Base-by-base conservation (phyloP, 257 asterid genomes). In the Catharanthus roseus region DNA sequence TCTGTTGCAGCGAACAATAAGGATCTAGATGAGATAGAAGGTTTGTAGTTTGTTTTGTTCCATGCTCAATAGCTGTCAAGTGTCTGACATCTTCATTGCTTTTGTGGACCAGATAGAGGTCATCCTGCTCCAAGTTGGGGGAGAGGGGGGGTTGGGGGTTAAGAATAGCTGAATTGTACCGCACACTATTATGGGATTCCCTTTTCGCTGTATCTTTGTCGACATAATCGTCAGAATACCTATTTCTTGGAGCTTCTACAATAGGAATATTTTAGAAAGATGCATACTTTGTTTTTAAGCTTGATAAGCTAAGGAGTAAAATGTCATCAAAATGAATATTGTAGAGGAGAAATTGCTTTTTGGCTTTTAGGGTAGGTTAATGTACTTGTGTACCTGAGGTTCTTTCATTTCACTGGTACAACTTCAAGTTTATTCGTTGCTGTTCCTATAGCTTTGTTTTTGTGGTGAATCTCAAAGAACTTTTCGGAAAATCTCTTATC, bases 1-100 rank as follows among this genome's bases (percentile, higher is more conserved):
- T 78, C 89, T 66, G 69, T 77, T 24, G 58, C 61, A 28, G 82
- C 51, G 76, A 85, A 66, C 74, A 88, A 70, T 78, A 69, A 80
- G 76, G 87, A 77, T 72, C 73, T 81, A 76, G 97, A 91, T 70
- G 84, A 81, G 75, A 77, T 90, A 36, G 99, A 95, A 90, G 99
- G 99, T 95, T 65, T 72, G 90, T 78, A n/a, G 61, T 66, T 81
- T 49, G 47, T 36, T 34, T 11, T 62, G 67, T 34, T 34, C 15
- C 67, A 19, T 34, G 6, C 67, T 21, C n/a, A 29, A 10, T 62
- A 21, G 47, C 45, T 62, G 41, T 16, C 19, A 61, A 33, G 8
- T 62, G 18, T 62, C 42, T 56, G 0, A 38, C 11, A 23, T n/a
- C 41, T 58, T 23, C 4, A 4, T 33, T 33, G 53, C 24, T 67